Evolutionary conservation across 768 basidiomycete genomes (phyloP), one percentile per base, ranked within the genome.

Genomic region (Cystobasidium tubakii): DNA sequence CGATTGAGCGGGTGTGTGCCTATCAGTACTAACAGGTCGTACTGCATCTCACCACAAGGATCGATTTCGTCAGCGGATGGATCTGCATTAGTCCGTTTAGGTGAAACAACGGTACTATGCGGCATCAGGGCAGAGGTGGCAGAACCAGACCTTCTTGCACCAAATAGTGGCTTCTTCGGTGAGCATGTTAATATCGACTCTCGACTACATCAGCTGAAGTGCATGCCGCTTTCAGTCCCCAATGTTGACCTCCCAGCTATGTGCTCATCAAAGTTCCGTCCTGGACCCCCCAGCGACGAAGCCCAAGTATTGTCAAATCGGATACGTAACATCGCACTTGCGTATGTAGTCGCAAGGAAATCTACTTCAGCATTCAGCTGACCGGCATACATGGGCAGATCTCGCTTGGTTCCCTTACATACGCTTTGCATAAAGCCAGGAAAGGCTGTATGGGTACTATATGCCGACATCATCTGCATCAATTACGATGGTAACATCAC

Each of bases 401-500:
- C 91, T 17, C 84, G 84, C 25, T 79, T 89, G 17, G 76, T 98
- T 9, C 83, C 89, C 0, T 84, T 88, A 1, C 80, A 84, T 1
- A 86, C 87, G 2, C 86, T 98, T 1, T 89, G 88, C 80, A 96
- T 99, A 73, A 85, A 89, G 19, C 85, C 86, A 0, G 88, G 87
- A 1, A 90, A 89, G 79, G 85, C 91, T 0, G 92, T 84, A 0
- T 99, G 93, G 92, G 89, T 89, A 33, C 84, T 98, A n/a, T 98
- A 97, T 79, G 85, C 97, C 77, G 96, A 99, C 77, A 87, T 90
- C 33, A 90, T 89, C 0, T 97, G 95, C 80, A 91, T 99, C 76
- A 98, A 96, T 82, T 96, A 95, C 79, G 94, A 98, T 80, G 96
- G 96, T 4, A 98, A 97, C 79, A 89, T 85, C 0, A 92, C 94